phyloP scores from a whole-genome alignment of 2,329 filamentous ascomycete genomes.

The Ceratocystis papillata region DNA sequence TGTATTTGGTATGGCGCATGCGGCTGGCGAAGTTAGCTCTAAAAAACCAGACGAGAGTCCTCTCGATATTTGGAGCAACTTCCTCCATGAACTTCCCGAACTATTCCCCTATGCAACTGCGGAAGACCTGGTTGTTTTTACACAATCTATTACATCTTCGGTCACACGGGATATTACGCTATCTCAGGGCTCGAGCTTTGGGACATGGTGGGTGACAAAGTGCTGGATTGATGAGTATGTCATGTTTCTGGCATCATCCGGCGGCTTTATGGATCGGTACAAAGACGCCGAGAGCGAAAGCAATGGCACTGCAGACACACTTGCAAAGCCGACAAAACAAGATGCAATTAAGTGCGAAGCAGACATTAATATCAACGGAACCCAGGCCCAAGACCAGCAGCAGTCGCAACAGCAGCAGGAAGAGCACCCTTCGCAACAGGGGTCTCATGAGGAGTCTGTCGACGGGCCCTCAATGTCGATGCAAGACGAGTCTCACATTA shows the following conservation, averaged over 20 bases:
- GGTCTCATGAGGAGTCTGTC: neutral
- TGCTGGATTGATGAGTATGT: conserved; percentile 95
- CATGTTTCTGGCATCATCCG: conserved; percentile 76
- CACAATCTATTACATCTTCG: conserved; percentile 63
- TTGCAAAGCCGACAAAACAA: neutral
- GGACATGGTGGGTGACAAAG: conserved; percentile 92
- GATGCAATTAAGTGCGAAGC: neutral
- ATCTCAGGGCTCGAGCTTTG: conserved; percentile 65
- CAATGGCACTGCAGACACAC: neutral
- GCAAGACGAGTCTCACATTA: conserved; percentile 10
- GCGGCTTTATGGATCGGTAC: conserved; percentile 63
- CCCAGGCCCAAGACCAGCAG: neutral
- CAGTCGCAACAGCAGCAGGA: neutral
- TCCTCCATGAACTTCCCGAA: conserved; percentile 55
- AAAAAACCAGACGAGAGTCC: conserved; percentile 41
- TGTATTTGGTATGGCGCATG: conserved; percentile 44
- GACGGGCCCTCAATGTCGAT: neutral
- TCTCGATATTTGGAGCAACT: conserved; percentile 66
- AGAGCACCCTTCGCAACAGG: neutral
- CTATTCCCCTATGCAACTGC: conserved; percentile 66
- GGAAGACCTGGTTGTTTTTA: conserved; percentile 62
- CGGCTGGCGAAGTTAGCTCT: neutral
- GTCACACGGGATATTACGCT: conserved; percentile 75
- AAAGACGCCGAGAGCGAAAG: conserved; percentile 32
- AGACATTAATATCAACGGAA: neutral